Percentiles rank a stretch among this genome's conserved stretches.
phyloP scores from a whole-genome alignment of 2,329 filamentous ascomycete genomes.

The Delphinella strobiligena region DNA sequence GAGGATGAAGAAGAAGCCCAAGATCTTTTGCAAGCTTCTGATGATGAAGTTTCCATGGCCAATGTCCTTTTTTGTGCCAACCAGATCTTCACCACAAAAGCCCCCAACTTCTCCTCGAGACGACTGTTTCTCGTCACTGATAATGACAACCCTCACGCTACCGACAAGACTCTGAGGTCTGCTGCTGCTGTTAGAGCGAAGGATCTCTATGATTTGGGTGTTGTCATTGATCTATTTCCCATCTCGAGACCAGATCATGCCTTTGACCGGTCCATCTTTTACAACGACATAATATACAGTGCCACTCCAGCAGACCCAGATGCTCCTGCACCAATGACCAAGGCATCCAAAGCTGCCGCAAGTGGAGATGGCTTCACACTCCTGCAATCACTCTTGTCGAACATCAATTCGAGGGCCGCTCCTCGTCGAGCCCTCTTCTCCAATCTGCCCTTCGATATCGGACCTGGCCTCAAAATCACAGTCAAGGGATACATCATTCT shows the following conservation, averaged over 20 bases:
- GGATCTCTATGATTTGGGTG: slow-evolving; percentile 86
- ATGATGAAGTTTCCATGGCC: slow-evolving; percentile 64
- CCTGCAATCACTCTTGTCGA: slow-evolving; percentile 68
- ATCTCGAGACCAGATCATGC: slow-evolving; percentile 58
- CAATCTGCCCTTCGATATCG: slow-evolving; percentile 76
- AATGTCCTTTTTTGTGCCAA: slow-evolving; percentile 92
- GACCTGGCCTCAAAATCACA: slow-evolving; percentile 71
- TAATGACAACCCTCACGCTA: slow-evolving; percentile 71
- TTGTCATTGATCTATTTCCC: slow-evolving; percentile 85
- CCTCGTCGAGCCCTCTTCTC: slow-evolving; percentile 79
- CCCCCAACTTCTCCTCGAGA: slow-evolving; percentile 84
- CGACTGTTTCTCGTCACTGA: slow-evolving; percentile 94
- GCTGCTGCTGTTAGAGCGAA: slow-evolving; percentile 79
- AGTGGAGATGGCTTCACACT: slow-evolving; percentile 66
- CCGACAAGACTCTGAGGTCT: slow-evolving; percentile 59
- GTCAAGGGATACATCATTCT: slow-evolving; percentile 88
- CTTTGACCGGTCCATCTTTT: slow-evolving; percentile 80
- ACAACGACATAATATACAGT: slow-evolving; percentile 90
- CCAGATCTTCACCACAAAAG: slow-evolving; percentile 89
- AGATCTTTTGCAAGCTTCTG: slow-evolving; percentile 56
- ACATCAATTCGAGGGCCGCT: slow-evolving; percentile 81
- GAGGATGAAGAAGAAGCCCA: slow-evolving; percentile 66
- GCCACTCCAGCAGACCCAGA: slow-evolving; percentile 58
- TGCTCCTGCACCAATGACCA: slow-evolving; percentile 42
- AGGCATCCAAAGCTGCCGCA: slow-evolving; percentile 49